Conservation (phyloP, 2,329 filamentous ascomycete genomes). For the Pyrenophora seminiperda region DNA sequence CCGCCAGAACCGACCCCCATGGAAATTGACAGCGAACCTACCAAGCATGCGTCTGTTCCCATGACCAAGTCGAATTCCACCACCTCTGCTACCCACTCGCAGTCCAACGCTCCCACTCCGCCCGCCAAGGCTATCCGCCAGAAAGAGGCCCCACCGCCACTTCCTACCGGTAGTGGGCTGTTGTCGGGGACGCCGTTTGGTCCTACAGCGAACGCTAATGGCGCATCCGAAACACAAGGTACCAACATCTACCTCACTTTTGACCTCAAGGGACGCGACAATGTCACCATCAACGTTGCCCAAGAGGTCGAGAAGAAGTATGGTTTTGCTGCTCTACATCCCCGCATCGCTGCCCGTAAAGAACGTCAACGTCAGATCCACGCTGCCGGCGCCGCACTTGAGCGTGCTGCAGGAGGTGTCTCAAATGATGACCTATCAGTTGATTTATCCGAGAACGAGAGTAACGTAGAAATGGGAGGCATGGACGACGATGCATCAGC, state of each 20-base stretch:
- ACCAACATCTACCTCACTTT: conserved; percentile 86
- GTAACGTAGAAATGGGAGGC: conserved; percentile 87
- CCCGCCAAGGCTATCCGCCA: conserved; percentile 60
- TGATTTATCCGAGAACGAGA: conserved; percentile 72
- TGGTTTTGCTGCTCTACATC: conserved; percentile 91
- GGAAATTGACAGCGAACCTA: conserved; percentile 46
- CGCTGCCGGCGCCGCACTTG: conserved; percentile 82
- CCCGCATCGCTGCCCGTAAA: conserved; percentile 84
- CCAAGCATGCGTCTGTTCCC: conserved; percentile 31
- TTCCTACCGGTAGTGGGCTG: conserved; percentile 67
- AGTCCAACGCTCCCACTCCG: conserved; percentile 58
- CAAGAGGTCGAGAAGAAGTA: conserved; percentile 92
- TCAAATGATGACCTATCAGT: conserved; percentile 80
- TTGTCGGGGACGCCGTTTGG: conserved; percentile 67
- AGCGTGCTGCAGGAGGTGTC: conserved; percentile 74
- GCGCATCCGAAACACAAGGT: conserved; percentile 46
- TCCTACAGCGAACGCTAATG: conserved; percentile 55
- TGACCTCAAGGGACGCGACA: conserved; percentile 77
- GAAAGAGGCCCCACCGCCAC: conserved; percentile 62
- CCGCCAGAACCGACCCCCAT: conserved; percentile 38
- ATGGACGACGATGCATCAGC: conserved; percentile 52
- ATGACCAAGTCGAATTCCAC: conserved; percentile 44
- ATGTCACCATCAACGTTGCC: conserved; percentile 94
- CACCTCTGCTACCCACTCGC: conserved; percentile 47
- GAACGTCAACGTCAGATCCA: conserved; percentile 87